These are phyloP conservation scores for Clitocybe nebularis DNA, from an alignment of 1,284 basidiomycete species.

Conservation along the genomic window DNA sequence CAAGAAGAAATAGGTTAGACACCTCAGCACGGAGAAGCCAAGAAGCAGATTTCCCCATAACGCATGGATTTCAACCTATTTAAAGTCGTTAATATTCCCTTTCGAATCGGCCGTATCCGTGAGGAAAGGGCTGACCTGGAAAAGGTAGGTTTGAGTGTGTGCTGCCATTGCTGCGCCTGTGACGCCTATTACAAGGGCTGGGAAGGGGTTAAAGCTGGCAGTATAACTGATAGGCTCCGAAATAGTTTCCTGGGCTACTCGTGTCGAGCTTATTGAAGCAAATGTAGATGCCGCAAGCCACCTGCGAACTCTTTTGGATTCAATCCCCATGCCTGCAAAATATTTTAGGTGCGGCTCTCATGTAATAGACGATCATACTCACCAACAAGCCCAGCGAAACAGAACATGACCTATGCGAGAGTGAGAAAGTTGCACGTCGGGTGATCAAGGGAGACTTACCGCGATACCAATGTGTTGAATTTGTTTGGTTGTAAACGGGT, in stretches of 20 bases:
- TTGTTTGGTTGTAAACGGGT: constrained; percentile 89
- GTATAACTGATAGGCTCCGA: constrained; percentile 70
- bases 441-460: constrained; percentile 36
- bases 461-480: constrained; percentile 96
- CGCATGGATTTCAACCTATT: constrained; percentile 78
- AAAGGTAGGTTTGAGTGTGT: constrained; percentile 86
- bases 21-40: constrained; percentile 73
- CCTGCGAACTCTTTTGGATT: constrained; percentile 68
- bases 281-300: constrained; percentile 64
- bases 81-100: too few species aligned
- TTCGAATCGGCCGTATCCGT: too few species aligned
- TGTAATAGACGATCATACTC: constrained; percentile 2
- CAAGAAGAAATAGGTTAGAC: constrained; percentile 91
- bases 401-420: constrained; percentile 74
- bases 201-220: constrained; percentile 91
- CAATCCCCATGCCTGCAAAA: constrained; percentile 66
- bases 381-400: constrained; percentile 89
- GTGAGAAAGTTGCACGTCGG: background rate
- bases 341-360: background rate
- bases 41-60: constrained; percentile 94
- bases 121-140: constrained; percentile 51
- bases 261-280: constrained; percentile 35
- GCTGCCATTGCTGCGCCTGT: constrained; percentile 97
- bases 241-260: constrained; percentile 37
- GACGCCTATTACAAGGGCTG: constrained; percentile 88